Evolutionary conservation across 305 asterid species (phyloP), one percentile per base, ranked within the genome.

Genomic region (Fraxinus albicans): DNA sequence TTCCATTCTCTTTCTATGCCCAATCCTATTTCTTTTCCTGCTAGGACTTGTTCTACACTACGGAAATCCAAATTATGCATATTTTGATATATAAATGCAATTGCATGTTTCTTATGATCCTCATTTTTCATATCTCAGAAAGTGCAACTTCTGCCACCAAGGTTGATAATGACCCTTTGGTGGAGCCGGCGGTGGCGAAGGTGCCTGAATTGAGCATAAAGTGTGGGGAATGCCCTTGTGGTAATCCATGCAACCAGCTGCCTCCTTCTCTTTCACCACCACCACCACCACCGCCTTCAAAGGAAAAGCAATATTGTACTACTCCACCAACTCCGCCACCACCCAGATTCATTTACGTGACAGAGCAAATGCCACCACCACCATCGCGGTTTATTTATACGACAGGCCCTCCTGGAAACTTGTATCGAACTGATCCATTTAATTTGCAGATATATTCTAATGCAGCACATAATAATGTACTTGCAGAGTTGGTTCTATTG

Each of bases 141-240:
- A 21, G 53, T 50, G 79, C 60, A 35, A 33, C 79, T 73, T 27
- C 63, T 60, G 72, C 79, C 77, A 76, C 72, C 31, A 47, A 70
- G 53, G 23, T 50, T 75, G 86, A 82, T 8, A 85, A 80, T 19
- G 65, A 23, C 0, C 13, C 23, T 2, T 44, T 5, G 33, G 60
- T 73, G 79, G 65, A 4, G 9, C 44, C 33, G n/a, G 31, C 31
- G 29, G 31, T 4, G 12, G 33, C 5, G 15, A 6, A 53, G 42
- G 17, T 76, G 81, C 80, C 79, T 73, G 86, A 89, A 79, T 76
- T 85, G 76, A 90, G 87, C 83, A 83, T 91, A 31, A 92, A 88
- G 81, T 92, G 97, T 60, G 97, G 97, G 63, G 94, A 87, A 82
- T 92, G 97, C 50, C 92, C 94, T 7, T 92, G 97, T 76, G 83